Conservation (phyloP, 345 rosid genomes). For the Populus davidiana region DNA sequence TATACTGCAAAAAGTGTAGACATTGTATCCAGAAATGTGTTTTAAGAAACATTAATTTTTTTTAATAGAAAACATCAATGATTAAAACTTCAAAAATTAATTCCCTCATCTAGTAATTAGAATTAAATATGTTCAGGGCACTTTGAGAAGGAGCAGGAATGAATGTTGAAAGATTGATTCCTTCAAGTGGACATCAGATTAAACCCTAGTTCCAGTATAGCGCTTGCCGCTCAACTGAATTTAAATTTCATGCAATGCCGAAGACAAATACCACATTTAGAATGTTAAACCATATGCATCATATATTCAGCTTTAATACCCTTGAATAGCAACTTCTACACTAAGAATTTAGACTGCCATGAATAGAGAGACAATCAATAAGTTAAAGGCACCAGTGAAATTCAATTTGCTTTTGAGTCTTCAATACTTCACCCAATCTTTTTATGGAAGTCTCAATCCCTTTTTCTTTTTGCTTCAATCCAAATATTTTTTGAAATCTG, state of each 20-base stretch:
- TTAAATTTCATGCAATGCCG: not conserved
- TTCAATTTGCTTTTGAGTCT: too few relatives aligned
- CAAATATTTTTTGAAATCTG: too few relatives aligned
- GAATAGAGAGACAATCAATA: not conserved
- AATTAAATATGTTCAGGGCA: not conserved
- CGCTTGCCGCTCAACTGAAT: not conserved
- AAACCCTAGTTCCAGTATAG: not conserved
- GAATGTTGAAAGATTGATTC: not conserved
- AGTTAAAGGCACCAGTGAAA: not conserved
- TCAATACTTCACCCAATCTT: too few relatives aligned
- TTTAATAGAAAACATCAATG: not conserved
- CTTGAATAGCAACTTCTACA: not conserved
- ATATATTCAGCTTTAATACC: not conserved
- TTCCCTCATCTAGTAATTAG: not conserved
- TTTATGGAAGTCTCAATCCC: too few relatives aligned
- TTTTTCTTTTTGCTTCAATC: too few relatives aligned
- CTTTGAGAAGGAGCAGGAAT: not conserved
- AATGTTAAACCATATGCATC: not conserved
- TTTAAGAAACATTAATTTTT: not conserved
- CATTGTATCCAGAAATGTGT: not conserved
- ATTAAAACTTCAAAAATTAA: not conserved
- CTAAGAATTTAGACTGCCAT: not conserved
- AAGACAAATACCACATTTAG: not conserved
- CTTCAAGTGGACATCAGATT: not conserved
- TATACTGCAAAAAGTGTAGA: not conserved